phyloP scores from a whole-genome alignment of 2,329 filamentous ascomycete species.

The Aspergillus pseudotamarii region DNA sequence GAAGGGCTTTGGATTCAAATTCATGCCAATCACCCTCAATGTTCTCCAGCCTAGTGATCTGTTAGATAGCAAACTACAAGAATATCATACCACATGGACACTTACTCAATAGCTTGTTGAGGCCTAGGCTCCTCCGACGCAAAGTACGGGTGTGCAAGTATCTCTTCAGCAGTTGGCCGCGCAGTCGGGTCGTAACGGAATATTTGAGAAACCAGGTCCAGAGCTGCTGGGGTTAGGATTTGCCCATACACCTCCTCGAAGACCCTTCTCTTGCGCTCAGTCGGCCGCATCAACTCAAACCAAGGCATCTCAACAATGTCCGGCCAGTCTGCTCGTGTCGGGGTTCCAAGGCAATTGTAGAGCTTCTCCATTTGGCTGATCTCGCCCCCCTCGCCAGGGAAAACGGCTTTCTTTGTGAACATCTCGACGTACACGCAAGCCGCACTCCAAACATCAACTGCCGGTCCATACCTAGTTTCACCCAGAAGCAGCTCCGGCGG shows the following conservation, averaged over 20 bases:
- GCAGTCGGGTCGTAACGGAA: constrained; percentile 86
- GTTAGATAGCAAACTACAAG: constrained; percentile 14
- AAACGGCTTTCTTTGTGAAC: constrained; percentile 90
- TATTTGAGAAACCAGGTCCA: constrained; percentile 80
- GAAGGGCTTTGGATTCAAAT: constrained; percentile 92
- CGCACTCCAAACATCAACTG: constrained; percentile 94
- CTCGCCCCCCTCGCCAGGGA: constrained; percentile 93
- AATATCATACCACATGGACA: constrained; percentile 27
- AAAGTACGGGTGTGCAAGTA: constrained; percentile 88
- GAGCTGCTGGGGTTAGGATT: constrained; percentile 74
- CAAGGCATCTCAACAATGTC: constrained; percentile 91
- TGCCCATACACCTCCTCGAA: constrained; percentile 85
- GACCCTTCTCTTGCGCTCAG: constrained; percentile 69
- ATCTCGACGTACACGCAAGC: constrained; percentile 97
- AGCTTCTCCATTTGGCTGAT: constrained; percentile 96
- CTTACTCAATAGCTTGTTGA: constrained; percentile 79
- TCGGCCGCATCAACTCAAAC: constrained; percentile 88
- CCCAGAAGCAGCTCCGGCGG: constrained; percentile 88
- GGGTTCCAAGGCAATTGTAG: constrained; percentile 89
- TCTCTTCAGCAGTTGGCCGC: constrained; percentile 79
- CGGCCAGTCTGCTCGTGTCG: constrained; percentile 83
- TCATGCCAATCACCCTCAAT: constrained; percentile 98
- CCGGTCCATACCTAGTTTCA: constrained; percentile 85
- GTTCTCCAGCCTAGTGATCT: constrained; percentile 64
- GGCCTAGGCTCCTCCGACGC: constrained; percentile 75